Evolutionary conservation across 345 rosid species (phyloP), one percentile per base, ranked within the genome.

Genomic region (Salix dunnii): DNA sequence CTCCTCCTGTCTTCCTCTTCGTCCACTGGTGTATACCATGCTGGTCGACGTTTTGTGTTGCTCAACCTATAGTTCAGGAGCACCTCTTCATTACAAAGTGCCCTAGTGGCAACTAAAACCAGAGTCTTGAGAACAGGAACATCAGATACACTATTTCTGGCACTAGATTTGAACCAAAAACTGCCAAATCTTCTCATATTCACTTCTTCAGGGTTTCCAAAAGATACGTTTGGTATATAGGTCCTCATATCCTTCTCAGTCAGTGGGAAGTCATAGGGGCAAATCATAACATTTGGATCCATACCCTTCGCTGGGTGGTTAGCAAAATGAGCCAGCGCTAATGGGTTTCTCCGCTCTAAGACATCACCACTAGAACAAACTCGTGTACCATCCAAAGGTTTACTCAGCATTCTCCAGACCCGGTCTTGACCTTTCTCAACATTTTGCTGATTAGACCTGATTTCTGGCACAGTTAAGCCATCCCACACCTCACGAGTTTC

Each of bases 271-370:
- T 93, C 94, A 23, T 89, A 91, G 18, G 97, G 92, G 64, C 93
- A 93, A 60, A 93, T 72, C 93, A 91, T 95, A 43, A 89, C 99
- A 77, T 95, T 95, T 21, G 97, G 94, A 60, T 75, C 86, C 89
- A 86, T 82, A 18, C 81, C 96, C 81, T 89, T 84, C 3, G 87
- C 88, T 2, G 93, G 91, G 71, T 95, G 97, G 74, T 90, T 95
- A 5, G 87, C 86, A 68, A 88, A 91, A 83, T 95, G 99, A 79
- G 96, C 97, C 78, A 89, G 82, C 60, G 96, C 97, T 76, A 93
- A 80, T 13, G 99, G 97, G 75, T 93, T 95, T 81, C 97, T 89
- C 78, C 85, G 85, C 85, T 95, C 99, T 81, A 91, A 75, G 65
- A 87, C 78, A 49, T 87, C 91, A 60, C 76, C 65, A 65, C 53